These are phyloP conservation scores for Elongisporangium undulatum DNA, from an alignment of 352 stramenopile species.

Conservation along the genomic window DNA sequence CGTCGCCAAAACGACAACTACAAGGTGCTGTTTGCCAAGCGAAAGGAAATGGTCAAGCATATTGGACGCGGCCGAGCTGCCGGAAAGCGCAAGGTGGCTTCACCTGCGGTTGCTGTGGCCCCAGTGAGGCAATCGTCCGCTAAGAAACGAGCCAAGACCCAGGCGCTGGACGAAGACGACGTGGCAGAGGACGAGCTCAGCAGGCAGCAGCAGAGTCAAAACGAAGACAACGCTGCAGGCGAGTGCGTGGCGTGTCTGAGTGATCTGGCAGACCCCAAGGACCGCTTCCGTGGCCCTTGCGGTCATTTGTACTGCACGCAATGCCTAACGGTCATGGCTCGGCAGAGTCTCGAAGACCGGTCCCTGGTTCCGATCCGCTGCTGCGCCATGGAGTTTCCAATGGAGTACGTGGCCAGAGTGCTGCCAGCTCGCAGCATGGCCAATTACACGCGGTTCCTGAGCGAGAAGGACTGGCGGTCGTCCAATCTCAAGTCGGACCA, in stretches of 20 bases:
- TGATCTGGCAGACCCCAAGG: background rate
- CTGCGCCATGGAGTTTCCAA: conserved; percentile 31
- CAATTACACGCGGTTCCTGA: conserved; percentile 34
- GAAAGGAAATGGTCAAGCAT: conserved; percentile 1
- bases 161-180: conserved; percentile 1
- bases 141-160: conserved; percentile 1
- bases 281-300: conserved; percentile 17
- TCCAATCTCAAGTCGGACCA: conserved; percentile 39
- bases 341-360: conserved; percentile 23
- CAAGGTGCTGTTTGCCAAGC: conserved; percentile 19
- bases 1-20: conserved; percentile 23
- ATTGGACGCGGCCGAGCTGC: conserved; percentile 1
- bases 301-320: conserved; percentile 33
- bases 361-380: conserved; percentile 30
- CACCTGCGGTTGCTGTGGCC: background rate
- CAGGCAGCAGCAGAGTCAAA: background rate
- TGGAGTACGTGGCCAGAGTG: conserved; percentile 23
- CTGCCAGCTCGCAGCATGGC: conserved; percentile 6
- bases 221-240: background rate
- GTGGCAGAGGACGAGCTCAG: background rate
- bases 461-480: conserved; percentile 27
- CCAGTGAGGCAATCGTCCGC: background rate
- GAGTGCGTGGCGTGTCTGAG: conserved; percentile 25
- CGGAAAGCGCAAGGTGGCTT: conserved; percentile 9
- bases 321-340: conserved; percentile 31